Evolutionary conservation across 768 basidiomycete species (phyloP).

Genomic region (Amyloporia xantha): DNA sequence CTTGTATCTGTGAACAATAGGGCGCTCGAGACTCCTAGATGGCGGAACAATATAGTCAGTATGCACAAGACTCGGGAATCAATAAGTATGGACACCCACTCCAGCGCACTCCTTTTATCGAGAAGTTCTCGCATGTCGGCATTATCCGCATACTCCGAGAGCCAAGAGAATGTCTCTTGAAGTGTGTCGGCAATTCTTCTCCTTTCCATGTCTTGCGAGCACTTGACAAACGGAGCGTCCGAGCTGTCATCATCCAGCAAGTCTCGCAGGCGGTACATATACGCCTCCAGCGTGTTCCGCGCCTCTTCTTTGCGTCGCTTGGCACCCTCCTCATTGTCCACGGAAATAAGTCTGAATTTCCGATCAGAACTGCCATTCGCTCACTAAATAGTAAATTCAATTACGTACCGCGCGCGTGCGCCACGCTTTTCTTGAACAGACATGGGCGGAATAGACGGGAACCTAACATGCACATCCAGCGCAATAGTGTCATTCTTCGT

Average conservation of each 20-base stretch:
- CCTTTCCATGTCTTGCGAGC: conserved; percentile 70
- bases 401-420: conserved; percentile 61
- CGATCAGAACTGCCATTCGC: too few relatives aligned
- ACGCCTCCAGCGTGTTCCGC: conserved; percentile 84
- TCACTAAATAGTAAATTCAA: too few relatives aligned
- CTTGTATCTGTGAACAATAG: conserved; percentile 80
- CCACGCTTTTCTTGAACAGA: conserved; percentile 67
- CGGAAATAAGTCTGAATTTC: conserved; percentile 64
- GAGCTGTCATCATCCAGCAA: conserved; percentile 55
- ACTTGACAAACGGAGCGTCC: conserved; percentile 80
- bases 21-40: conserved; percentile 64
- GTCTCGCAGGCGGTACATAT: conserved; percentile 87
- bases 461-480: conserved; percentile 55
- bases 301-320: conserved; percentile 84
- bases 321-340: conserved; percentile 71
- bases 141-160: conserved; percentile 75
- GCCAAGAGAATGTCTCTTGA: conserved; percentile 74
- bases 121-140: conserved; percentile 73
- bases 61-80: not conserved
- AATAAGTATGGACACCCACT: conserved; percentile 49
- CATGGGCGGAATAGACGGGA: conserved; percentile 70
- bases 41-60: not conserved
- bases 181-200: conserved; percentile 57
- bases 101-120: conserved; percentile 70
- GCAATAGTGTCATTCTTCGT: conserved; percentile 49